Conservation (phyloP, 768 basidiomycete genomes). For the Mycena indigotica region DNA sequence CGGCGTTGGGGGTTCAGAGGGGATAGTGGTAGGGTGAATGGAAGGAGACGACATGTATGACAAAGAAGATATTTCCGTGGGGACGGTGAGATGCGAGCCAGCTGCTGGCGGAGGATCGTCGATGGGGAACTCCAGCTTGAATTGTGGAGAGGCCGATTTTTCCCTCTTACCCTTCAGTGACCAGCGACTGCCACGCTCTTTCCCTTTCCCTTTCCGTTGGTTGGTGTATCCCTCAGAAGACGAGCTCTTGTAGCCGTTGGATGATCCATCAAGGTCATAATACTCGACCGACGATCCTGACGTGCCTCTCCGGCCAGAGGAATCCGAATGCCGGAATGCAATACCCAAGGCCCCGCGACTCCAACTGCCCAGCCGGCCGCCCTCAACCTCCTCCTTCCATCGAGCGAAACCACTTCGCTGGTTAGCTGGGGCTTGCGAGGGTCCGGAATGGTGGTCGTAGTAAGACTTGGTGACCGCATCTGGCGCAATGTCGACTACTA, state of each 20-base stretch:
- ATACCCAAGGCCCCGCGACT: slow-evolving; percentile 37
- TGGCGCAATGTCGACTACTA: slow-evolving; percentile 20
- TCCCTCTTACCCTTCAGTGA: slow-evolving; percentile 28
- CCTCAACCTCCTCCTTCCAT: slow-evolving; percentile 49
- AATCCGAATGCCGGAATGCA: slow-evolving; percentile 44
- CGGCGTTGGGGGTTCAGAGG: slow-evolving; percentile 17
- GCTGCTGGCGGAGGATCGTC: slow-evolving; percentile 28
- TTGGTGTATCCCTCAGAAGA: slow-evolving; percentile 28
- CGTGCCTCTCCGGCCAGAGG: slow-evolving; percentile 24
- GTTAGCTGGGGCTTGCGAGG: slow-evolving; percentile 30
- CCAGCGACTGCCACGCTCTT: slow-evolving; percentile 38
- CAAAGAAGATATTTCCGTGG: slow-evolving; percentile 26
- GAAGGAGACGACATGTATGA: slow-evolving; percentile 28
- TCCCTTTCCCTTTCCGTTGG: slow-evolving; percentile 38
- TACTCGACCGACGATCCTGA: slow-evolving; percentile 23
- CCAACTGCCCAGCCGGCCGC: slow-evolving; percentile 29
- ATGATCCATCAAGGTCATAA: slow-evolving; percentile 30
- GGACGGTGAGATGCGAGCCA: slow-evolving; percentile 12
- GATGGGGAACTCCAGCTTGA: slow-evolving; percentile 37
- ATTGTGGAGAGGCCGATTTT: slow-evolving; percentile 19
- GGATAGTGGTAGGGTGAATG: slow-evolving; percentile 9
- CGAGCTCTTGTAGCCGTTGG: slow-evolving; percentile 26
- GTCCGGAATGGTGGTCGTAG: slow-evolving; percentile 14
- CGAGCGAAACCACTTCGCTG: slow-evolving; percentile 41
- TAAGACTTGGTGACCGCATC: slow-evolving; percentile 9